A percentile compares a stretch with the other conserved stretches of the same genome.
Evolutionary conservation across 139 green algal genomes (phyloP).

Genomic region (Chlamydomonas incerta): DNA sequence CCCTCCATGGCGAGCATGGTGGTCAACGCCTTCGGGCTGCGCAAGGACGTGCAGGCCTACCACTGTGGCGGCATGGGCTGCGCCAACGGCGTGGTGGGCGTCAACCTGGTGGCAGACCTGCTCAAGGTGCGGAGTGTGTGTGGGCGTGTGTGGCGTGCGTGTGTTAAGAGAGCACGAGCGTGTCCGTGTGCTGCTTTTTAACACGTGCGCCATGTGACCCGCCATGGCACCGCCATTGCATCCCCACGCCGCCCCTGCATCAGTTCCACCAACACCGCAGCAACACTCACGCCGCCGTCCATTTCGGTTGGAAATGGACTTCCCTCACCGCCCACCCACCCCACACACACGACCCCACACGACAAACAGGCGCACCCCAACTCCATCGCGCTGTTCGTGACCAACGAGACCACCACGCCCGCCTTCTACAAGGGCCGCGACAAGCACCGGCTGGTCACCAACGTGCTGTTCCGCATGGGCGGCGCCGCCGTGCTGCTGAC

Average conservation of each 20-base stretch:
- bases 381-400: constrained; percentile 65
- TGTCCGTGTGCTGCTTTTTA: too few species aligned
- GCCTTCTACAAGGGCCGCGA: constrained; percentile 70
- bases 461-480: constrained; percentile 60
- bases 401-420: constrained; percentile 68
- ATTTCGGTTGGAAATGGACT: too few species aligned
- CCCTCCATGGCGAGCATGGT: constrained; percentile 85
- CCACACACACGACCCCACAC: too few species aligned
- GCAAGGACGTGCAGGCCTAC: constrained; percentile 59
- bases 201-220: too few species aligned
- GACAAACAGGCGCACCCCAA: constrained; percentile 64
- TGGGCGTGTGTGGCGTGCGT: background rate
- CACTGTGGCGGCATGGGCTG: constrained; percentile 76
- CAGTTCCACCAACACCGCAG: too few species aligned
- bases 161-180: too few species aligned
- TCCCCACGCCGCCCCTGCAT: too few species aligned
- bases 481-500: constrained; percentile 60
- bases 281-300: too few species aligned
- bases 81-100: constrained; percentile 75
- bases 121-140: constrained; percentile 50
- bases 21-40: constrained; percentile 74
- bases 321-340: too few species aligned
- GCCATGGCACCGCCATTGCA: too few species aligned
- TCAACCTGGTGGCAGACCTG: constrained; percentile 78
- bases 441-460: constrained; percentile 62